These are phyloP conservation scores for Aspergillus carbonarius DNA, from an alignment of 2,329 filamentous ascomycete species.

Conservation along the genomic window DNA sequence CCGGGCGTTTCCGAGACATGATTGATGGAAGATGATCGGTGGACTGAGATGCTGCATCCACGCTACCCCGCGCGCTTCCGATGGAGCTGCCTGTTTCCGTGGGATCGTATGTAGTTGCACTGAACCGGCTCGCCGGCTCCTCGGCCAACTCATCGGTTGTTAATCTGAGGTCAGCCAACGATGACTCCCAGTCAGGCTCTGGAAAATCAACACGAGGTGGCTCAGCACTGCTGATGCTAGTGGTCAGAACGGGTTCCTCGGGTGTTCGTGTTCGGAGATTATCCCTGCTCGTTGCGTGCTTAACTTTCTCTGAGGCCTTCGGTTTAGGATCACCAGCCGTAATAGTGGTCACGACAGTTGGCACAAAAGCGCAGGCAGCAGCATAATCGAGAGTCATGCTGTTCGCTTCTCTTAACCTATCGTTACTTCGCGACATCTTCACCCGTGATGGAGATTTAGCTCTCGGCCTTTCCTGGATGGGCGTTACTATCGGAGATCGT, in stretches of 20 bases:
- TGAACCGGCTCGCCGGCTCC: conserved; percentile 62
- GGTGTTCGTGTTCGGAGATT: conserved; percentile 30
- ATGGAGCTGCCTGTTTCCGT: conserved; percentile 46
- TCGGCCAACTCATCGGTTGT: conserved; percentile 36
- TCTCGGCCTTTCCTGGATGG: conserved; percentile 61
- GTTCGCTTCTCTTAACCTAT: conserved; percentile 25
- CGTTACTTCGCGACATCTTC: conserved; percentile 20
- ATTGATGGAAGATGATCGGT: conserved; percentile 36
- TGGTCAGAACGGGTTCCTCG: conserved; percentile 10
- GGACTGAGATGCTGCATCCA: conserved; percentile 33
- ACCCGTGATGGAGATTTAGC: conserved; percentile 58
- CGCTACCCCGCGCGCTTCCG: conserved; percentile 24
- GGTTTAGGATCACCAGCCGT: conserved; percentile 26
- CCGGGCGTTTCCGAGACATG: conserved; percentile 42
- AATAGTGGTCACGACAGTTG: conserved; percentile 36
- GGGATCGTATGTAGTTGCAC: conserved; percentile 61
- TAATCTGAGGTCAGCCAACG: conserved; percentile 37
- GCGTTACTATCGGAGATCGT: conserved; percentile 62
- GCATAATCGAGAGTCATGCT: conserved; percentile 26
- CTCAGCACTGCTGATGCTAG: conserved; percentile 14
- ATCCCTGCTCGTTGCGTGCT: conserved; percentile 27
- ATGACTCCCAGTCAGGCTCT: conserved; percentile 32
- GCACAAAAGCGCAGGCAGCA: conserved; percentile 24
- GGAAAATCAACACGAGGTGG: conserved; percentile 26
- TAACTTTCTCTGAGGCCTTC: conserved; percentile 11